A percentile compares a stretch with the other conserved stretches of the same genome.
Evolutionary conservation across 1,284 basidiomycete species (phyloP).

Genomic region (Irpex sp.): DNA sequence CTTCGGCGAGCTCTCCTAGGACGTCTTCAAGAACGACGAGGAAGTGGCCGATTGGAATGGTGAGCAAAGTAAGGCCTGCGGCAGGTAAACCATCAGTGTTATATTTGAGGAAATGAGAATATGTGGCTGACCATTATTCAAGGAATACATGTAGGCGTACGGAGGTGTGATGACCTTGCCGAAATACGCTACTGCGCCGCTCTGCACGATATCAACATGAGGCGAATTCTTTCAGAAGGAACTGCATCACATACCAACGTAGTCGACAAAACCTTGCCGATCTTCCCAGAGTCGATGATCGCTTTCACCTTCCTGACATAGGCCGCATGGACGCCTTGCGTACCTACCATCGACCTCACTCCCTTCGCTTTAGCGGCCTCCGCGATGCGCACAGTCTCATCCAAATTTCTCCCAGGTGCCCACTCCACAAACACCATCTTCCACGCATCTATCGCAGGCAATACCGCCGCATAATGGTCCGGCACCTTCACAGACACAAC

Average conservation of each 20-base stretch:
- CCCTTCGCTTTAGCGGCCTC: slow-evolving; percentile 29
- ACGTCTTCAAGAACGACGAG: slow-evolving; percentile 25
- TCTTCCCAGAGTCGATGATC: slow-evolving; percentile 27
- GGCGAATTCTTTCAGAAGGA: neutral
- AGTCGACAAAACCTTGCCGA: slow-evolving; percentile 31
- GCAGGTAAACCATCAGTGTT: neutral
- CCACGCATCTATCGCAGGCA: slow-evolving; percentile 31
- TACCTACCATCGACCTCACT: slow-evolving; percentile 29
- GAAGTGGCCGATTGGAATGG: slow-evolving; percentile 29
- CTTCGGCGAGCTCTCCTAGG: slow-evolving; percentile 30
- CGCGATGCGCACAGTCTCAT: slow-evolving; percentile 30
- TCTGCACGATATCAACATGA: neutral
- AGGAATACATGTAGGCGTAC: neutral
- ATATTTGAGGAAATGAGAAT: neutral
- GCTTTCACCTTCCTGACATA: slow-evolving; percentile 28
- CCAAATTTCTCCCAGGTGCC: slow-evolving; percentile 30
- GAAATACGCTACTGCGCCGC: neutral
- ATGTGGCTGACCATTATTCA: neutral
- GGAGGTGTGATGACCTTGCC: neutral
- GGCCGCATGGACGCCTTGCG: slow-evolving; percentile 28
- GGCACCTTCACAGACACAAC: slow-evolving; percentile 31
- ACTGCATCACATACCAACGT: slow-evolving; percentile 21
- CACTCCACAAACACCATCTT: slow-evolving; percentile 39
- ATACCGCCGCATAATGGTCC: slow-evolving; percentile 23
- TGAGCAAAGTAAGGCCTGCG: slow-evolving; percentile 25